Percentiles rank a stretch among this genome's conserved stretches.
phyloP scores from a whole-genome alignment of 2,329 filamentous ascomycete species.

The Apiospora saccharicola region DNA sequence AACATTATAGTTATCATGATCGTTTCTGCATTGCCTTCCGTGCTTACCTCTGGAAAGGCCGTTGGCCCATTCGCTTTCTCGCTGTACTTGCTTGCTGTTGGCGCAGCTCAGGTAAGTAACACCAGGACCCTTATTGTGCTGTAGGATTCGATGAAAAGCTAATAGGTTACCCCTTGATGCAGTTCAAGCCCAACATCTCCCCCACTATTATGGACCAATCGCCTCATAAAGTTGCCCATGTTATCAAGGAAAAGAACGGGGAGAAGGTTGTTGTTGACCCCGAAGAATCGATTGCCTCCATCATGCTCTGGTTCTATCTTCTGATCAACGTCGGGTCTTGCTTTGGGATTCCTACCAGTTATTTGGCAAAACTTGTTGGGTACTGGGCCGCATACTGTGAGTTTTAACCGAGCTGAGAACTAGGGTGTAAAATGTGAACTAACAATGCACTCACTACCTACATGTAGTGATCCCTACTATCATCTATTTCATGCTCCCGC shows the following conservation, averaged over 20 bases:
- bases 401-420: conserved; percentile 64
- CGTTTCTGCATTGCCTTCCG: conserved; percentile 42
- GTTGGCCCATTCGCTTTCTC: conserved; percentile 68
- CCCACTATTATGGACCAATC: conserved; percentile 75
- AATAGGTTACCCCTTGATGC: conserved; percentile 31
- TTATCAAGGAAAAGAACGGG: conserved; percentile 61
- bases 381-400: conserved; percentile 63
- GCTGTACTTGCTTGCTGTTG: conserved; percentile 60
- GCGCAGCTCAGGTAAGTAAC: conserved; percentile 54
- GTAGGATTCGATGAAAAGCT: not conserved
- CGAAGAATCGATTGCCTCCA: conserved; percentile 70
- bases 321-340: conserved; percentile 48
- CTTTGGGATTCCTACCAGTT: conserved; percentile 55
- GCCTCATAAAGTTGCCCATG: conserved; percentile 59
- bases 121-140: not conserved
- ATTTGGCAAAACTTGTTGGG: conserved; percentile 61
- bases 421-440: not conserved
- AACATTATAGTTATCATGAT: conserved; percentile 39
- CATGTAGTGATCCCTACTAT: conserved; percentile 19
- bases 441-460: not conserved
- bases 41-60: conserved; percentile 54
- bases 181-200: conserved; percentile 77
- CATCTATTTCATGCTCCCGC: conserved; percentile 51
- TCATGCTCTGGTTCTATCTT: conserved; percentile 69
- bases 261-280: conserved; percentile 76